A percentile compares a stretch with the other conserved stretches of the same genome.
phyloP scores from a whole-genome alignment of 345 rosid species.

The Eucalyptus lansdowneana region DNA sequence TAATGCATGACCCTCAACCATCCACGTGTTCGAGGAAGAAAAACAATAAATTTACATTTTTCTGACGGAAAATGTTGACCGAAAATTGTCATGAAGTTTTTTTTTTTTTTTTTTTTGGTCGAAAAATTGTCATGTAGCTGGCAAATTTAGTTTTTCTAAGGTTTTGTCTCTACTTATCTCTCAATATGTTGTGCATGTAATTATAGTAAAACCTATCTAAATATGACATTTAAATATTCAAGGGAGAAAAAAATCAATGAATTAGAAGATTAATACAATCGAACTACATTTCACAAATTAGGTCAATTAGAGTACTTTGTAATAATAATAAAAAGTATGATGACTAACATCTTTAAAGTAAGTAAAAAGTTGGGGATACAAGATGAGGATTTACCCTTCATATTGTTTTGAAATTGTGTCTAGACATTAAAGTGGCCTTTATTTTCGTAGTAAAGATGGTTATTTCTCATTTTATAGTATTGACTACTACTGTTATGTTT shows the following conservation, averaged over 20 bases:
- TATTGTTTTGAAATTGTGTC: neutral
- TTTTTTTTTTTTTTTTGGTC: too few species aligned
- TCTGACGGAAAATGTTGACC: neutral
- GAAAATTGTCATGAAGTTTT: neutral
- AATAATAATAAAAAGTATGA: neutral
- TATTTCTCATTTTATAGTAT: neutral
- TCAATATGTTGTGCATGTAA: neutral
- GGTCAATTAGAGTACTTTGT: neutral
- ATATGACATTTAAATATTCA: neutral
- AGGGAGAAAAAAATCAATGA: neutral
- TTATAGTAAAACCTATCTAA: neutral
- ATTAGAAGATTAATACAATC: neutral
- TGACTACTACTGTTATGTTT: neutral
- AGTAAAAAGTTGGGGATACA: neutral
- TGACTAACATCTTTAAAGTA: neutral
- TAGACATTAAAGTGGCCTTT: neutral
- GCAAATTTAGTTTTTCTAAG: neutral
- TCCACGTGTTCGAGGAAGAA: neutral
- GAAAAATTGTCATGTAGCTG: neutral
- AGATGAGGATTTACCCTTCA: neutral
- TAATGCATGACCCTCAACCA: neutral
- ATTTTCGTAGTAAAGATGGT: neutral
- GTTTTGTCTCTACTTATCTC: neutral
- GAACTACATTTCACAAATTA: neutral
- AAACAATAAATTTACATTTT: neutral